Percentiles rank a stretch among this genome's conserved stretches.
Evolutionary conservation across 306 rosid species (phyloP).

Genomic region (Lathyrus oleraceus): DNA sequence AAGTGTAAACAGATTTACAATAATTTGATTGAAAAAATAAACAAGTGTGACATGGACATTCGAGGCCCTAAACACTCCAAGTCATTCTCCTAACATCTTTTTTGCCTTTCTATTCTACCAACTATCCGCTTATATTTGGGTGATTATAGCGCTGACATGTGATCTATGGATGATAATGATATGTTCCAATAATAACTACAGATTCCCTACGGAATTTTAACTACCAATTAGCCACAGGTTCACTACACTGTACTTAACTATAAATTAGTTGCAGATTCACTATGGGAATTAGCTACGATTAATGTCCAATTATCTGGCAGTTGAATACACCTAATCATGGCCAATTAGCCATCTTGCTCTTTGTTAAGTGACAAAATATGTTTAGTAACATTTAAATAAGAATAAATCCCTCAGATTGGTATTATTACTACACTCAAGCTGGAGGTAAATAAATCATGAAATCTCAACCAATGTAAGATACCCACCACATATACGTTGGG

Average conservation of each 20-base stretch:
- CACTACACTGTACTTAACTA: background rate
- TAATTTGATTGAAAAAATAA: background rate
- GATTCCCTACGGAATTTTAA: background rate
- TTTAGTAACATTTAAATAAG: background rate
- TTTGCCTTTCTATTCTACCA: background rate
- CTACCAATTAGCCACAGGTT: background rate
- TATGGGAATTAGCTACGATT: background rate
- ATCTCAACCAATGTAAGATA: constrained; percentile 36
- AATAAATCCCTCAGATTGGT: background rate
- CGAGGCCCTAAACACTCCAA: background rate
- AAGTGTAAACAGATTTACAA: constrained; percentile 5
- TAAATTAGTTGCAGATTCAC: background rate
- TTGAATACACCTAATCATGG: background rate
- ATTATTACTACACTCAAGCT: constrained; percentile 3
- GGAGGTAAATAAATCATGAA: constrained; percentile 22
- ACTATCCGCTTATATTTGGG: background rate
- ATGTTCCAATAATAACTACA: background rate
- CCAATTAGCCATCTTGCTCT: background rate
- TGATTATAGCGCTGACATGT: background rate
- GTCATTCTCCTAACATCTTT: background rate
- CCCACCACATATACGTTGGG: constrained; percentile 97
- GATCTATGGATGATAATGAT: background rate
- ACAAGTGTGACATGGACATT: background rate
- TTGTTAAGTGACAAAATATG: background rate
- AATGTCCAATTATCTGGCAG: background rate